Percentiles rank a stretch among this genome's conserved stretches.
phyloP scores from a whole-genome alignment of 352 stramenopile species.

The Phytopythium sindhum region DNA sequence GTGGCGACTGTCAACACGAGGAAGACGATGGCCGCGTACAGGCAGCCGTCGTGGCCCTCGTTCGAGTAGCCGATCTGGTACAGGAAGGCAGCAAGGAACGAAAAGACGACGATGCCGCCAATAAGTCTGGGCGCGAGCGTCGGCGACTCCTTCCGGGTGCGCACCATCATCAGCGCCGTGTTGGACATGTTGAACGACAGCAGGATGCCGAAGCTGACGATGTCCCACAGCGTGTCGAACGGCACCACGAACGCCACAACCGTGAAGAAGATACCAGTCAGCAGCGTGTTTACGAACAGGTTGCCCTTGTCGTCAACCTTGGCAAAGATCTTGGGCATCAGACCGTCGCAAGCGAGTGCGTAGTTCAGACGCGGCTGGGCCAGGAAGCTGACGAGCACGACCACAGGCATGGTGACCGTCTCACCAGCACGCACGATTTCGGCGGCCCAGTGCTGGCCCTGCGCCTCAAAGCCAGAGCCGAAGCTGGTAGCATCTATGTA shows the following conservation, averaged over 20 bases:
- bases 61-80: constrained; percentile 68
- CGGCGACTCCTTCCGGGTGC: constrained; percentile 54
- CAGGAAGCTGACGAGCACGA: constrained; percentile 88
- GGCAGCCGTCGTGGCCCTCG: background rate
- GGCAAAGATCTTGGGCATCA: constrained; percentile 86
- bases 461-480: constrained; percentile 21
- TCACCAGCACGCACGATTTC: constrained; percentile 31
- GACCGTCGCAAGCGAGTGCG: constrained; percentile 84
- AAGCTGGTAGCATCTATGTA: constrained; percentile 30
- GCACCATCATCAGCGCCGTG: constrained; percentile 64
- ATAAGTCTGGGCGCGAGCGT: constrained; percentile 39
- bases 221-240: constrained; percentile 82
- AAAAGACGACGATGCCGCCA: constrained; percentile 29
- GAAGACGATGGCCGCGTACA: no score
- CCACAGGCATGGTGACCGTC: constrained; percentile 79
- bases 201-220: constrained; percentile 86
- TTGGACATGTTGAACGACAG: constrained; percentile 88
- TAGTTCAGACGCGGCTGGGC: constrained; percentile 89
- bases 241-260: constrained; percentile 69
- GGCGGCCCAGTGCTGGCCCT: constrained; percentile 22
- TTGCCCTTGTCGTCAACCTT: constrained; percentile 65
- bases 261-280: constrained; percentile 66
- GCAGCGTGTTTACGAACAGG: constrained; percentile 75
- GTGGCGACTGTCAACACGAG: constrained; percentile 21
- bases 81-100: constrained; percentile 45